Evolutionary conservation across 2,329 filamentous ascomycete species (phyloP).

Genomic region (Paracamarosporium sp.): DNA sequence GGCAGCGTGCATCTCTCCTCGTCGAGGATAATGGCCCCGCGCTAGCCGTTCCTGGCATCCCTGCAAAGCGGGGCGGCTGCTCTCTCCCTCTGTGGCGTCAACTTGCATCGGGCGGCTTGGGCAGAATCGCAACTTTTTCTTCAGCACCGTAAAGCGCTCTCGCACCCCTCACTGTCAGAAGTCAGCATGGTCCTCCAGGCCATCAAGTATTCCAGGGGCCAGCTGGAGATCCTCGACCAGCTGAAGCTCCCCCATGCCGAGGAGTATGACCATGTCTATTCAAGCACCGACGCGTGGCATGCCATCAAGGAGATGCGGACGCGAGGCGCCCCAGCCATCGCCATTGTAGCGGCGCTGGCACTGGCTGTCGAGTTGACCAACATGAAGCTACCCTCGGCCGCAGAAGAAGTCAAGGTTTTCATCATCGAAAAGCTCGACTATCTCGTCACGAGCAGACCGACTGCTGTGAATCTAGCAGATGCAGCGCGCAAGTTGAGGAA

Average conservation of each 20-base stretch:
- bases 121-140: slow-evolving; percentile 16
- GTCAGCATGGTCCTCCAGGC: slow-evolving; percentile 70
- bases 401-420: slow-evolving; percentile 69
- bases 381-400: slow-evolving; percentile 57
- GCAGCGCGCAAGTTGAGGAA: slow-evolving; percentile 81
- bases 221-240: slow-evolving; percentile 80
- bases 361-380: slow-evolving; percentile 83
- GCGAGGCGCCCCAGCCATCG: slow-evolving; percentile 88
- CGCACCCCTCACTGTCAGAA: background rate
- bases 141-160: background rate
- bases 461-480: slow-evolving; percentile 92
- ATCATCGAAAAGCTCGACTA: slow-evolving; percentile 83
- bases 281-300: slow-evolving; percentile 78
- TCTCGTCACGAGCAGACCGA: slow-evolving; percentile 86
- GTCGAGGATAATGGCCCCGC: slow-evolving; percentile 3
- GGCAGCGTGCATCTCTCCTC: background rate
- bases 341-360: slow-evolving; percentile 92
- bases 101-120: slow-evolving; percentile 13
- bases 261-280: slow-evolving; percentile 76
- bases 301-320: slow-evolving; percentile 84
- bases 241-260: slow-evolving; percentile 82
- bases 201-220: slow-evolving; percentile 76
- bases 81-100: slow-evolving; percentile 24
- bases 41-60: slow-evolving; percentile 14
- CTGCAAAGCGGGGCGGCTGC: slow-evolving; percentile 12